Evolutionary conservation across 495 filamentous ascomycete species (phyloP).

Genomic region (Amphirosellinia nigrospora): DNA sequence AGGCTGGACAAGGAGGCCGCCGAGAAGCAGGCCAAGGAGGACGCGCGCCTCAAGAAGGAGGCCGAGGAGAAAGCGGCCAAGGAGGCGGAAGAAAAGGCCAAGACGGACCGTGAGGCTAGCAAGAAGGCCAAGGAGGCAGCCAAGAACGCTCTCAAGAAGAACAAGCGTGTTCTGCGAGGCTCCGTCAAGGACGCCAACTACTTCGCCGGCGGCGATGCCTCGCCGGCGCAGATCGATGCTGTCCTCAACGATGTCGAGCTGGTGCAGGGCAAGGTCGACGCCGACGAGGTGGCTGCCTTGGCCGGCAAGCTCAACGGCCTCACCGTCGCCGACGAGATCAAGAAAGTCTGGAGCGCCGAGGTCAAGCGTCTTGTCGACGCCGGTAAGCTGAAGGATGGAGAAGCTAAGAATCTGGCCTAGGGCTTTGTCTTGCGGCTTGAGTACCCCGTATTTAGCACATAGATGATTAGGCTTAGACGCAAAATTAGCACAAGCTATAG

Average conservation of each 20-base stretch:
- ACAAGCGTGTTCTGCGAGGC: conserved; percentile 90
- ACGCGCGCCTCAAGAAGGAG: conserved; percentile 75
- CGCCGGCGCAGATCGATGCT: conserved; percentile 74
- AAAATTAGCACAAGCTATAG: conserved; percentile 9
- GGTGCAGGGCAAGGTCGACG: conserved; percentile 86
- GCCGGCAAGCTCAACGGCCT: conserved; percentile 76
- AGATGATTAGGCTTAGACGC: neutral
- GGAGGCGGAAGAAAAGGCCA: conserved; percentile 84
- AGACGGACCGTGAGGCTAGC: conserved; percentile 76
- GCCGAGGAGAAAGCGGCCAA: conserved; percentile 77
- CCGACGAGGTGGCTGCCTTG: conserved; percentile 83
- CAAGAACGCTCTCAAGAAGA: conserved; percentile 99
- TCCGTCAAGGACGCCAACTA: conserved; percentile 98
- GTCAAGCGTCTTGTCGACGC: conserved; percentile 73
- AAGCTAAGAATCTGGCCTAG: conserved; percentile 56
- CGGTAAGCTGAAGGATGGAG: conserved; percentile 84
- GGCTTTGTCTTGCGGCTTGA: neutral
- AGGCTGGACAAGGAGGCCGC: conserved; percentile 89
- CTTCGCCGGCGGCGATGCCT: conserved; percentile 71
- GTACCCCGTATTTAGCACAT: neutral
- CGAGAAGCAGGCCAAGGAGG: conserved; percentile 80
- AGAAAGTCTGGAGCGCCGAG: conserved; percentile 69
- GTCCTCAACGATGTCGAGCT: conserved; percentile 87
- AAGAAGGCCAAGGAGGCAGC: conserved; percentile 99
- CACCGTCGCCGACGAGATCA: conserved; percentile 73